Conservation (phyloP, 805 yeast genomes). For the Lachancea waltii region DNA sequence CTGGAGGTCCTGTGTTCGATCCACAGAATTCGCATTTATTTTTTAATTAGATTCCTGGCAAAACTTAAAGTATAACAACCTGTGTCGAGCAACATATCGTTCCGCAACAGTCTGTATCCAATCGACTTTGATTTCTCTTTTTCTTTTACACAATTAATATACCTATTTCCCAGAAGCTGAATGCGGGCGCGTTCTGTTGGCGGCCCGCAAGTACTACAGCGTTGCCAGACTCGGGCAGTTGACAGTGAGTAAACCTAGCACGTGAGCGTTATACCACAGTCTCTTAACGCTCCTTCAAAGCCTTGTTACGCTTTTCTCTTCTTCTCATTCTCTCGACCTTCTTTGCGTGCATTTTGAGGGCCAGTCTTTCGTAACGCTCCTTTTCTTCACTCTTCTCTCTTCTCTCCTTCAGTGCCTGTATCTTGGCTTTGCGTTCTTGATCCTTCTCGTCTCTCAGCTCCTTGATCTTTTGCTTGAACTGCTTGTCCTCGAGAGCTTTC, state of each 20-base stretch:
- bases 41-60: neutral
- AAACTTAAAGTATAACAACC: no score
- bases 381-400: conserved; percentile 78
- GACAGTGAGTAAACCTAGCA: no score
- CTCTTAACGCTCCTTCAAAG: conserved; percentile 86
- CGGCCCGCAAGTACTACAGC: no score
- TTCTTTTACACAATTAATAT: no score
- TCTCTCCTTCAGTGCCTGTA: conserved; percentile 60
- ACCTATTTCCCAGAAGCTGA: no score
- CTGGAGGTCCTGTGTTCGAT: conserved; percentile 86
- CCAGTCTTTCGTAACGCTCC: conserved; percentile 78
- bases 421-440: conserved; percentile 45
- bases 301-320: conserved; percentile 91
- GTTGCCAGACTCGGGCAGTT: no score
- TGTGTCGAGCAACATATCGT: no score
- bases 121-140: no score
- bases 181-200: no score
- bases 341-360: conserved; percentile 85
- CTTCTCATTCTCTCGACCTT: conserved; percentile 83
- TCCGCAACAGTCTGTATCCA: no score
- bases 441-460: conserved; percentile 77
- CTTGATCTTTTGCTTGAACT: conserved; percentile 59
- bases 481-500: conserved; percentile 58
- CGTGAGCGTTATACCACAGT: no score
- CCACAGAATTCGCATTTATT: conserved; percentile 60